Percentiles rank a stretch among this genome's conserved stretches.
Conservation (phyloP, 768 basidiomycete genomes). For the Lactarius psammicola region DNA sequence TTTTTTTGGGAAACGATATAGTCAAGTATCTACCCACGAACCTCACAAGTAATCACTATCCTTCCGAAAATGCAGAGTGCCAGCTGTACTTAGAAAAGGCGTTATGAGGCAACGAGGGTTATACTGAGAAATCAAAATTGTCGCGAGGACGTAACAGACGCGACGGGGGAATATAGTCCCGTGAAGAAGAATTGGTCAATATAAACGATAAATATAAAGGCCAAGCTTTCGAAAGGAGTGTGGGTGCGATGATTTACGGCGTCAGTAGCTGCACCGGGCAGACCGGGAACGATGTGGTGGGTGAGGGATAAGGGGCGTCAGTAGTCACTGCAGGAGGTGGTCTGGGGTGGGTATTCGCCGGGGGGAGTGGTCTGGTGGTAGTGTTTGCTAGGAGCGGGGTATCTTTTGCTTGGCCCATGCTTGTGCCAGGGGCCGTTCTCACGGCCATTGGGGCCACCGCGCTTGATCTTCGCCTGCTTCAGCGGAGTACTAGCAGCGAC, state of each 20-base stretch:
- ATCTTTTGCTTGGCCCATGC: background rate
- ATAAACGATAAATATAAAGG: no score
- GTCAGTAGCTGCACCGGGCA: background rate
- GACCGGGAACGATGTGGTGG: background rate
- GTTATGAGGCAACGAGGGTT: background rate
- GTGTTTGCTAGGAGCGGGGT: background rate
- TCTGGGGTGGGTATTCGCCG: no score
- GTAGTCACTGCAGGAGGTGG: background rate
- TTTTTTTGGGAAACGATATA: background rate
- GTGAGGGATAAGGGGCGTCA: background rate
- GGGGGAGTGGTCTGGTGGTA: background rate
- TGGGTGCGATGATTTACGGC: background rate
- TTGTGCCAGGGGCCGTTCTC: no score
- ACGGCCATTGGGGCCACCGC: conserved; percentile 24
- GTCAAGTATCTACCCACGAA: background rate
- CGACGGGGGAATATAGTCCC: background rate
- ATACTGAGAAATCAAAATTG: background rate
- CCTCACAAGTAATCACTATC: background rate
- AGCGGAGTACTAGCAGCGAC: conserved; percentile 23
- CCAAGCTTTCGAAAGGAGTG: background rate
- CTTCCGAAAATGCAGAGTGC: background rate
- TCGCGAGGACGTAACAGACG: background rate
- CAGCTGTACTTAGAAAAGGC: background rate
- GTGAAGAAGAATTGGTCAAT: background rate
- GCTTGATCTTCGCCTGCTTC: conserved; percentile 34